Percentiles rank a stretch among this genome's conserved stretches.
Conservation (phyloP, 2,329 filamentous ascomycete species). For the Talaromyces sp. region DNA sequence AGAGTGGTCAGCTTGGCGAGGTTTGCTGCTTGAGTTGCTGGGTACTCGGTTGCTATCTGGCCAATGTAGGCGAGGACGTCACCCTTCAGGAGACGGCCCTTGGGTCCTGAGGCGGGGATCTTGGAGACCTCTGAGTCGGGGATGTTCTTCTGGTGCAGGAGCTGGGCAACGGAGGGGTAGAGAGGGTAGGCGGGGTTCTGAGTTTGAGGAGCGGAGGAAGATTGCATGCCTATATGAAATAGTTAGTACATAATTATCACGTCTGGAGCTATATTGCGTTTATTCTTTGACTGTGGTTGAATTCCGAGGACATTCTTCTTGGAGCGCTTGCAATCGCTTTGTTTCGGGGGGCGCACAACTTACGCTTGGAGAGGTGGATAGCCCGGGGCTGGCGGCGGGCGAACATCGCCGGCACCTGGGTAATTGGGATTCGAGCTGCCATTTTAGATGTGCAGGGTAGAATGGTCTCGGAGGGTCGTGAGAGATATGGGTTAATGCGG, state of each 20-base stretch:
- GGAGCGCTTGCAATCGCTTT: constrained; percentile 1
- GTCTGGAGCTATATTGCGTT: too few species aligned
- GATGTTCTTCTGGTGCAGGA: constrained; percentile 78
- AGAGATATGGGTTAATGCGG: constrained; percentile 8
- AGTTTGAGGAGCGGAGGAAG: constrained; percentile 35
- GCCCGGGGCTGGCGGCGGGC: constrained; percentile 38
- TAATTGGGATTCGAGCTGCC: constrained; percentile 37
- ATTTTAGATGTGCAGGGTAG: constrained; percentile 26
- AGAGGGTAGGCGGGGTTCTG: constrained; percentile 53
- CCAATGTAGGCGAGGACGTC: constrained; percentile 92
- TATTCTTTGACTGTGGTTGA: not conserved
- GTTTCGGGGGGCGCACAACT: constrained; percentile 25
- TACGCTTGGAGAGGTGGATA: constrained; percentile 36
- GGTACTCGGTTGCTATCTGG: constrained; percentile 70
- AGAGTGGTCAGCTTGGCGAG: constrained; percentile 79
- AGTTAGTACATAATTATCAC: too few species aligned
- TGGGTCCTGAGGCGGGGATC: constrained; percentile 85
- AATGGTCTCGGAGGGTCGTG: constrained; percentile 11
- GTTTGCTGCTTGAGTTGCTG: constrained; percentile 68
- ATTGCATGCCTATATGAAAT: constrained; percentile 35
- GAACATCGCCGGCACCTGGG: constrained; percentile 38
- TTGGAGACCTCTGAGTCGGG: constrained; percentile 73
- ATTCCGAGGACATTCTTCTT: not conserved
- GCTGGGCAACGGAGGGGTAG: constrained; percentile 77
- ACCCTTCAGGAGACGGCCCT: constrained; percentile 88